Conservation (phyloP, 2,329 filamentous ascomycete genomes). For the Aspergillus versicolor region DNA sequence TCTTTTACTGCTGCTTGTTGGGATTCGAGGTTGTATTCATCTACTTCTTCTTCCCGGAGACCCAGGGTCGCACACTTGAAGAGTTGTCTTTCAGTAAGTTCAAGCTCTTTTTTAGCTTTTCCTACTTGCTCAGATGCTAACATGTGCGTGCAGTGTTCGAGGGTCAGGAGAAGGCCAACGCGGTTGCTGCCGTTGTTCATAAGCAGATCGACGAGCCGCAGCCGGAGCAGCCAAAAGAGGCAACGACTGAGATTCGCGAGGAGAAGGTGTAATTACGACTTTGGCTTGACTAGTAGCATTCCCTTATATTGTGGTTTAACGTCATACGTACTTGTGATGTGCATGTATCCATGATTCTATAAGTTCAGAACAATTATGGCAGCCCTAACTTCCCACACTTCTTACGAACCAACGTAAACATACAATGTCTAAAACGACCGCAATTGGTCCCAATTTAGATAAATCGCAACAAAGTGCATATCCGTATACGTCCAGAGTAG, state of each 20-base stretch:
- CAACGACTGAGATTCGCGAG: constrained; percentile 3
- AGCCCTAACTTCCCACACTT: too few relatives aligned
- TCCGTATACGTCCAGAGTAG: too few relatives aligned
- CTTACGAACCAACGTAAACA: too few relatives aligned
- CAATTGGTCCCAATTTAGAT: too few relatives aligned
- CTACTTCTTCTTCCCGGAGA: constrained; percentile 49
- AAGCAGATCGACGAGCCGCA: constrained; percentile 30
- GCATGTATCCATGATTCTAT: background rate
- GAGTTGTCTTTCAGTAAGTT: constrained; percentile 48
- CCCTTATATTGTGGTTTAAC: background rate
- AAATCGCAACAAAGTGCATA: too few relatives aligned
- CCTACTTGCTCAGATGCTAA: constrained; percentile 11
- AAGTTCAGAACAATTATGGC: too few relatives aligned
- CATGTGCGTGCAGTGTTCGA: constrained; percentile 33
- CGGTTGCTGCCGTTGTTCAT: constrained; percentile 38
- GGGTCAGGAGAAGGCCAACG: constrained; percentile 35
- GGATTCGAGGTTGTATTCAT: constrained; percentile 43
- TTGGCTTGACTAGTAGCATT: background rate
- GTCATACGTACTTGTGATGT: background rate
- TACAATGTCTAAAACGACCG: too few relatives aligned
- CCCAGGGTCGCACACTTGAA: constrained; percentile 42
- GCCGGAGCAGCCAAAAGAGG: background rate
- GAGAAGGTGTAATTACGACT: constrained; percentile 5
- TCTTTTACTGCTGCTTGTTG: constrained; percentile 46
- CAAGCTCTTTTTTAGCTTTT: background rate